Evolutionary conservation across 2,329 filamentous ascomycete genomes (phyloP).

Genomic region (Alternaria triticimaculans): DNA sequence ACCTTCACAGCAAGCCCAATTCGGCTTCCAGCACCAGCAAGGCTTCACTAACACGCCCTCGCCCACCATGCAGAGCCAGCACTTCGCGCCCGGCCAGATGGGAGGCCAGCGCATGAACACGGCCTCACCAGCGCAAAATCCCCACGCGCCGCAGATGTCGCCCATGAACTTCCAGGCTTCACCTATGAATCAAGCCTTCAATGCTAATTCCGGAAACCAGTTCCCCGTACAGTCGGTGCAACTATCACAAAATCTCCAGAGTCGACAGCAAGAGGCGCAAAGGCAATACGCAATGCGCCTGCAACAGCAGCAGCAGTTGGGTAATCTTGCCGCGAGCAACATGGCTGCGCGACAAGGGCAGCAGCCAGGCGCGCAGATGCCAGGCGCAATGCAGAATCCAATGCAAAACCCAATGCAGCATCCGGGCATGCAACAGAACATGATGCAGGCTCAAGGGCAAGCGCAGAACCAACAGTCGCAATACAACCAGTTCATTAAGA

Average conservation of each 20-base stretch:
- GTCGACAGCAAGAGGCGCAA: conserved; percentile 67
- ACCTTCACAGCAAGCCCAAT: conserved; percentile 73
- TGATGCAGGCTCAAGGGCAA: conserved; percentile 36
- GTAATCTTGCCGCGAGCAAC: conserved; percentile 48
- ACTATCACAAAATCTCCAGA: conserved; percentile 58
- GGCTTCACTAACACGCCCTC: conserved; percentile 91
- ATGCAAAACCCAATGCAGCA: conserved; percentile 19
- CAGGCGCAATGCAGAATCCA: conserved; percentile 35
- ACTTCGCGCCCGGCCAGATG: conserved; percentile 62
- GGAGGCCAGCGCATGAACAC: conserved; percentile 77
- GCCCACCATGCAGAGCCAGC: conserved; percentile 86
- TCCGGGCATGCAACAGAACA: conserved; percentile 41
- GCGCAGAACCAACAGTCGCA: conserved; percentile 20
- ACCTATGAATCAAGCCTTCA: conserved; percentile 48
- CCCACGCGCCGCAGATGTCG: conserved; percentile 53
- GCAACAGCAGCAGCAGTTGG: conserved; percentile 70
- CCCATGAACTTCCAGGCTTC: conserved; percentile 47
- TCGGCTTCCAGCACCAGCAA: conserved; percentile 69
- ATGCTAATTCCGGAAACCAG: conserved; percentile 51
- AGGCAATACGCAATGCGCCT: conserved; percentile 87
- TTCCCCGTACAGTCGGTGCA: conserved; percentile 56
- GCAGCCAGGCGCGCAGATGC: conserved; percentile 48
- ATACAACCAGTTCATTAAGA: conserved; percentile 65
- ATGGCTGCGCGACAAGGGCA: conserved; percentile 49
- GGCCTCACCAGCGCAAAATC: conserved; percentile 88